Percentiles rank a stretch among this genome's conserved stretches.
Conservation (phyloP, 768 basidiomycete genomes). For the Panaeolus papilionaceus region DNA sequence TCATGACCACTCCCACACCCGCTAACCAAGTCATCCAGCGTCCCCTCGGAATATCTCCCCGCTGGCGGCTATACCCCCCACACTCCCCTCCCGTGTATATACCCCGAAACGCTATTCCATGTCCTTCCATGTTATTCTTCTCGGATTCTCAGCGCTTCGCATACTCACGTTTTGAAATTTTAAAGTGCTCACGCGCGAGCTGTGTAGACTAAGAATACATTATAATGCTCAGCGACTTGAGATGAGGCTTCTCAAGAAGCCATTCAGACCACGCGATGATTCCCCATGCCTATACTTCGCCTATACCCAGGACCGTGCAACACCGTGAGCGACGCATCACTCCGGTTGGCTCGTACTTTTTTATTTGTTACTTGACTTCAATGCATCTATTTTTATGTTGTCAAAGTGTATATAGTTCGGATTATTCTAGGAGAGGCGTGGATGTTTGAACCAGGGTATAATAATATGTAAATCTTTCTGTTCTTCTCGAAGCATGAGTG, state of each 20-base stretch:
- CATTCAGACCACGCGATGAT: background rate
- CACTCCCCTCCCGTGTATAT: background rate
- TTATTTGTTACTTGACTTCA: too few species aligned
- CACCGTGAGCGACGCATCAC: background rate
- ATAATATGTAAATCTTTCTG: background rate
- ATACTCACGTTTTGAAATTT: conserved; percentile 1
- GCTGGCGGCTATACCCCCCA: background rate
- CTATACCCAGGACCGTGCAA: background rate
- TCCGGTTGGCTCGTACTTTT: background rate
- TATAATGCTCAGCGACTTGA: too few species aligned
- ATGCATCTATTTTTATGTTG: background rate
- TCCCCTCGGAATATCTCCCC: background rate
- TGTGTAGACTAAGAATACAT: too few species aligned
- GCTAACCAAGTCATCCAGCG: background rate
- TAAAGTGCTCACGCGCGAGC: background rate
- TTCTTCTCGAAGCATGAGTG: background rate
- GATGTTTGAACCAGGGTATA: background rate
- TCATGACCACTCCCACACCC: background rate
- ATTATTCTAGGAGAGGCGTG: background rate
- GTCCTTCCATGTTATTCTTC: background rate
- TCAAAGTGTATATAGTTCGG: background rate
- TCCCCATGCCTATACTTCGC: background rate
- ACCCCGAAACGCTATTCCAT: background rate
- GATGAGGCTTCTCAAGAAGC: background rate
- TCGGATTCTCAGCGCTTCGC: conserved; percentile 5